Conservation (phyloP, 2,329 filamentous ascomycete genomes). For the Exophiala sideris region DNA sequence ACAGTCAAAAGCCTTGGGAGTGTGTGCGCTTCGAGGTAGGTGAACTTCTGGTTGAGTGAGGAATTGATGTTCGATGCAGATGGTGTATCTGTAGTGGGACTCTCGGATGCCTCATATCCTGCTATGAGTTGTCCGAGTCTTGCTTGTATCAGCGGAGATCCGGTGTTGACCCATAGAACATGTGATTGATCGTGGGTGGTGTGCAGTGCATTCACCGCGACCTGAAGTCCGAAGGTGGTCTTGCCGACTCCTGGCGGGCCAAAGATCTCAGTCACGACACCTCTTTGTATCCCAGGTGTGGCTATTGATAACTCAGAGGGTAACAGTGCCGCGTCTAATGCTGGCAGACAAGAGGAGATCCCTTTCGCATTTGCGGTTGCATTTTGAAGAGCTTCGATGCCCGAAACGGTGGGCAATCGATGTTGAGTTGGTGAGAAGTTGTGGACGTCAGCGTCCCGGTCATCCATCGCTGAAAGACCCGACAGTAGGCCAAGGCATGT, state of each 20-base stretch:
- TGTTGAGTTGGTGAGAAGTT: slow-evolving; percentile 53
- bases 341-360: slow-evolving; percentile 55
- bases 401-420: slow-evolving; percentile 72
- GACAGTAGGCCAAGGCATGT: slow-evolving; percentile 4
- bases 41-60: slow-evolving; percentile 50
- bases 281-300: slow-evolving; percentile 46
- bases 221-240: slow-evolving; percentile 72
- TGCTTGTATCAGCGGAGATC: slow-evolving; percentile 45
- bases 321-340: slow-evolving; percentile 51
- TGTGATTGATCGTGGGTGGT: slow-evolving; percentile 46
- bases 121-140: slow-evolving; percentile 50
- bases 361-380: slow-evolving; percentile 26
- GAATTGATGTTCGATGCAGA: background rate
- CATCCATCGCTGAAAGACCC: slow-evolving; percentile 50
- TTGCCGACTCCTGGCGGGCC: slow-evolving; percentile 84
- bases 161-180: slow-evolving; percentile 73
- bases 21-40: slow-evolving; percentile 60
- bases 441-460: slow-evolving; percentile 51
- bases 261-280: slow-evolving; percentile 82
- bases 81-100: slow-evolving; percentile 5
- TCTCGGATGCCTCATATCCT: slow-evolving; percentile 12
- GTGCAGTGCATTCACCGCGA: slow-evolving; percentile 61
- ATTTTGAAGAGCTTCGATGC: slow-evolving; percentile 62
- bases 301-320: slow-evolving; percentile 5
- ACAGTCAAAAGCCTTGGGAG: slow-evolving; percentile 69